These are phyloP conservation scores for Magnolia sinica DNA, from an alignment of 164 flowering plant genomes.

Conservation along the genomic window DNA sequence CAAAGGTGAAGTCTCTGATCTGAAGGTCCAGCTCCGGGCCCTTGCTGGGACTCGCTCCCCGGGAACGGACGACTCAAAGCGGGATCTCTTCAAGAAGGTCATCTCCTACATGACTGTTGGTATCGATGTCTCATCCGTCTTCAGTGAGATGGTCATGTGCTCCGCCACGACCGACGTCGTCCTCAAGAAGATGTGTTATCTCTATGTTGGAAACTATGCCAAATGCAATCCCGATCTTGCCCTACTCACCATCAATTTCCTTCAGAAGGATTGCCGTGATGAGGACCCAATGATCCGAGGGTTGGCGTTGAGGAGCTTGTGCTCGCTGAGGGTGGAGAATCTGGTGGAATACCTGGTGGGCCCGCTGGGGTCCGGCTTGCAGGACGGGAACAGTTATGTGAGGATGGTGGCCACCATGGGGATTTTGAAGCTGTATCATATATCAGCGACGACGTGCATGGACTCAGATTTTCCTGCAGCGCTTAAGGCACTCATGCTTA, in stretches of 20 bases:
- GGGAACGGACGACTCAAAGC: constrained; percentile 82
- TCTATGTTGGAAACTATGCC: constrained; percentile 95
- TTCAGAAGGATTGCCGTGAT: constrained; percentile 94
- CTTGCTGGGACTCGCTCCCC: constrained; percentile 94
- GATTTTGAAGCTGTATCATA: constrained; percentile 85
- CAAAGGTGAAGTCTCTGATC: constrained; percentile 91
- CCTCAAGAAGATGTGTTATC: constrained; percentile 95
- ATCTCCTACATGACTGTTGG: constrained; percentile 97
- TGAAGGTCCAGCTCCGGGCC: constrained; percentile 83
- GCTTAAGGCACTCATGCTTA: constrained; percentile 79
- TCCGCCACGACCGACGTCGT: constrained; percentile 96
- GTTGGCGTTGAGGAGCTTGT: constrained; percentile 86
- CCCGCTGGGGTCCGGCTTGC: constrained; percentile 85
- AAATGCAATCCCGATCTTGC: constrained; percentile 96
- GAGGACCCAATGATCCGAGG: constrained; percentile 99
- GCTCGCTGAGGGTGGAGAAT: constrained; percentile 76
- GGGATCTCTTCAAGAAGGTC: constrained; percentile 95
- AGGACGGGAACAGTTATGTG: constrained; percentile 80
- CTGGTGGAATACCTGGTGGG: constrained; percentile 97
- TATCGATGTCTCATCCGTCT: constrained; percentile 90
- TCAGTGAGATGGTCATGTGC: constrained; percentile 99
- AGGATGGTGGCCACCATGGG: constrained; percentile 85
- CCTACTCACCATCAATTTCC: constrained; percentile 89
- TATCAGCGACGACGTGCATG: constrained; percentile 73
- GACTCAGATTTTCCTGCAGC: constrained; percentile 84